Conservation (phyloP, 768 basidiomycete genomes). For the Tulasnella sp. region DNA sequence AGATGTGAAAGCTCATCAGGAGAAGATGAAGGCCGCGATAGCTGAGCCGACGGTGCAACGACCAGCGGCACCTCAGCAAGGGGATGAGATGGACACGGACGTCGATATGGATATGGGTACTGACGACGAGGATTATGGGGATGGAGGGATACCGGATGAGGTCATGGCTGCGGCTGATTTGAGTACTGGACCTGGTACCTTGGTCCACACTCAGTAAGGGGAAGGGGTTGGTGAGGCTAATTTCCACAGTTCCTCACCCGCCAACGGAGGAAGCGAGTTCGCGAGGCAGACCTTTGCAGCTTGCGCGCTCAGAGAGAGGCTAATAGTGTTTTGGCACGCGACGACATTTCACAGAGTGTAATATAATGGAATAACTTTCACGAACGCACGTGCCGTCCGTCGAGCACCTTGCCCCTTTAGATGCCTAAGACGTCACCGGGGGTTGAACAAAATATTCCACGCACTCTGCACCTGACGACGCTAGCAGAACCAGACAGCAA, state of each 20-base stretch:
- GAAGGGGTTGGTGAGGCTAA: background rate
- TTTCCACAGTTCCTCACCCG: background rate
- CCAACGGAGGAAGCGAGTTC: background rate
- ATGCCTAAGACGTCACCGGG: too few relatives aligned
- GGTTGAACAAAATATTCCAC: too few relatives aligned
- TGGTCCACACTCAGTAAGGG: conserved; percentile 7
- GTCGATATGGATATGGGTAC: conserved; percentile 36
- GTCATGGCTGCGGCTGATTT: conserved; percentile 42
- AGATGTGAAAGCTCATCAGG: conserved; percentile 82
- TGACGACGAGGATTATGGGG: conserved; percentile 47
- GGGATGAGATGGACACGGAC: conserved; percentile 49
- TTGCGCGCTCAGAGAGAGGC: background rate
- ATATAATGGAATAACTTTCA: too few relatives aligned
- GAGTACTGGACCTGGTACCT: conserved; percentile 12
- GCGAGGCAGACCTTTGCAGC: background rate
- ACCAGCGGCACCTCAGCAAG: conserved; percentile 37
- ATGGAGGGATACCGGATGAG: conserved; percentile 63
- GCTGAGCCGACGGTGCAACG: conserved; percentile 34
- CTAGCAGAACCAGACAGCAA: too few relatives aligned
- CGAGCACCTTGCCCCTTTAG: too few relatives aligned
- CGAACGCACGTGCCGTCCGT: too few relatives aligned
- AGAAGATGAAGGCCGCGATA: conserved; percentile 60
- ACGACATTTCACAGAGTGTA: too few relatives aligned
- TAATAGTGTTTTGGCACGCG: too few relatives aligned
- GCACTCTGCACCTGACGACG: too few relatives aligned